Conservation (phyloP, 176 grass and related monocot genomes). For the Carex myosuroides region DNA sequence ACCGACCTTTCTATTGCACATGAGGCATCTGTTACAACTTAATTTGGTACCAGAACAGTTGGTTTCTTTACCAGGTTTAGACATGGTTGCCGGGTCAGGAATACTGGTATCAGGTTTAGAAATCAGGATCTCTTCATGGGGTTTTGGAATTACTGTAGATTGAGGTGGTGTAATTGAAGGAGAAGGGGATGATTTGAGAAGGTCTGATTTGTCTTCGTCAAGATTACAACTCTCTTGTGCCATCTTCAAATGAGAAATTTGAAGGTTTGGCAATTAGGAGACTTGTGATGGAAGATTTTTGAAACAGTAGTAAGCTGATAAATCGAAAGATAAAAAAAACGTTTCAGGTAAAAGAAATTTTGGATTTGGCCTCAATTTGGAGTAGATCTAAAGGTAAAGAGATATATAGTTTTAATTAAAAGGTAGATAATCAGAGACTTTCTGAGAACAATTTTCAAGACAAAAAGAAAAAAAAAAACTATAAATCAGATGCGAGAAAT, state of each 20-base stretch:
- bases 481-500: neutral
- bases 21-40: conserved; percentile 33
- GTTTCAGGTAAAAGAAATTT: neutral
- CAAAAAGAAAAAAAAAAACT: neutral
- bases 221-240: conserved; percentile 45
- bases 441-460: conserved; percentile 10
- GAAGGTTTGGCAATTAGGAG: neutral
- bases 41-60: conserved; percentile 17
- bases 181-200: conserved; percentile 39
- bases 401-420: neutral
- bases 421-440: neutral
- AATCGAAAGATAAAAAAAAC: neutral
- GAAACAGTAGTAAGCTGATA: neutral
- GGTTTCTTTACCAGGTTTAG: neutral
- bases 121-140: conserved; percentile 15
- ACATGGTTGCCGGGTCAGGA: neutral
- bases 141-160: conserved; percentile 18
- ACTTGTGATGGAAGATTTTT: neutral
- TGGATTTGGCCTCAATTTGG: neutral
- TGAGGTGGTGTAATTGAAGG: conserved; percentile 21
- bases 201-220: conserved; percentile 46
- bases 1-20: conserved; percentile 35
- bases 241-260: conserved; percentile 24
- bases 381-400: conserved; percentile 1
- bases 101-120: conserved; percentile 17